Base-by-base conservation (phyloP, 1,284 basidiomycete genomes). In the Cystobasidium pallidum region DNA sequence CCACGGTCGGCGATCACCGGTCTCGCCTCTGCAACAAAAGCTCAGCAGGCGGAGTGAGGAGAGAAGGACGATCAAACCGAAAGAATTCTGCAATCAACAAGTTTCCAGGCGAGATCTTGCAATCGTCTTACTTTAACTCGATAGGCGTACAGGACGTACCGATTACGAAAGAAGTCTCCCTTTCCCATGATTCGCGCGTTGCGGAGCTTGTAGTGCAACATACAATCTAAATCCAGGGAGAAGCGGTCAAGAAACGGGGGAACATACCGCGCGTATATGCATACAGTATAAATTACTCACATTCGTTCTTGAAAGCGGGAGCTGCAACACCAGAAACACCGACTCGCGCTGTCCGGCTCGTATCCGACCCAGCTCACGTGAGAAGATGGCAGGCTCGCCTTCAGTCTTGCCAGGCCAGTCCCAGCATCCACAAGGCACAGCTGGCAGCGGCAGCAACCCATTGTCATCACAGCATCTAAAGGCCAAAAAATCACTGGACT, bases 401-500 rank as follows among this genome's bases (percentile, higher is more conserved):
- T 24, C 54, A 28, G 24, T n/a, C 49, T 24, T 51, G 21, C 8
- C 24, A 2, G 26, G 24, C 24, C 49, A 51, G 30, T 36, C 36
- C 19, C 54, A 24, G 24, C 51, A 8, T 34, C 30, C 13, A 32
- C 54, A 57, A 57, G 32, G 8, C 54, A 57, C 54, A 36, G 15
- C 54, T 1, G n/a, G 30, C 28, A 57, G 21, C n/a, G n/a, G 39
- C 26, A 28, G 28, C 28, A 61, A 61, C 39, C 4, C 58, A 61
- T n/a, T 39, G 13, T n/a, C 58, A 41, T 36, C 58, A 24, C 58
- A 47, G 24, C 68, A 49, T 13, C 49, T 39, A 15, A 71, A 71
- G 61, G 6, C 36, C n/a, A 71, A 71, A 34, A 71, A 71, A 39
- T 71, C 68, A 11, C 15, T 71, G 3, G 68, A 71, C 61, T 71